These are phyloP conservation scores for Marvania coccoides DNA, from an alignment of 139 green algal genomes.

Conservation along the genomic window DNA sequence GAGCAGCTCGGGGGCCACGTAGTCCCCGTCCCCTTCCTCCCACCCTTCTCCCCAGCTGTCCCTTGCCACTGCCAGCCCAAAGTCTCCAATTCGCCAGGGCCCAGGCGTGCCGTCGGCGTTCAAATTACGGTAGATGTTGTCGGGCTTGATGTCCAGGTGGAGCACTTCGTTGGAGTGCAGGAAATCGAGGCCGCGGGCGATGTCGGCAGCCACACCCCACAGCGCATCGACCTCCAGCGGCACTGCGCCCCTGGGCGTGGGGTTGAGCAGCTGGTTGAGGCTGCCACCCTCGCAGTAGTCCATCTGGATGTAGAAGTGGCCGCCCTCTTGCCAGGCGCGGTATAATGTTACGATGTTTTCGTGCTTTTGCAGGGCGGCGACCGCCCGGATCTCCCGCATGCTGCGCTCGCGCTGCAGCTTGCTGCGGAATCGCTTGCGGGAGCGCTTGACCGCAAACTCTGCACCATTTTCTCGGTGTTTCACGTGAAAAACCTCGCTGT, in stretches of 20 bases:
- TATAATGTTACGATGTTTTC: constrained; percentile 66
- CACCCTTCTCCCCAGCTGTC: constrained; percentile 36
- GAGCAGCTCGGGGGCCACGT: constrained; percentile 73
- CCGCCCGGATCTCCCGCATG: constrained; percentile 58
- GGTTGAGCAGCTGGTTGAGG: constrained; percentile 20
- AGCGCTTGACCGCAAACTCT: constrained; percentile 54
- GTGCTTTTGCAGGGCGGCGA: constrained; percentile 51
- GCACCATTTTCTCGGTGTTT: constrained; percentile 33
- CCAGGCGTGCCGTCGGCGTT: constrained; percentile 9
- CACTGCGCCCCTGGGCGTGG: background rate
- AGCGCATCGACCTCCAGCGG: constrained; percentile 16
- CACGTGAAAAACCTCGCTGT: constrained; percentile 55
- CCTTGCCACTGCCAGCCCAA: constrained; percentile 51
- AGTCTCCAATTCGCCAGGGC: constrained; percentile 65
- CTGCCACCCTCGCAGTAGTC: constrained; percentile 47
- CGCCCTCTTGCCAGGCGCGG: constrained; percentile 71
- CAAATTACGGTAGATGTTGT: constrained; percentile 57
- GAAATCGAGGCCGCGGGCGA: constrained; percentile 52
- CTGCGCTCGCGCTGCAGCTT: constrained; percentile 43
- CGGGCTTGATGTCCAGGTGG: constrained; percentile 81
- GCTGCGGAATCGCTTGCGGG: constrained; percentile 23
- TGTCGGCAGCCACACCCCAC: constrained; percentile 24
- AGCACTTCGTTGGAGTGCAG: constrained; percentile 60
- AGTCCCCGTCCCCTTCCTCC: constrained; percentile 77
- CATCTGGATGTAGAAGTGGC: constrained; percentile 72